phyloP scores from a whole-genome alignment of 805 yeast species.

The Nakazawaea ambrosiae region DNA sequence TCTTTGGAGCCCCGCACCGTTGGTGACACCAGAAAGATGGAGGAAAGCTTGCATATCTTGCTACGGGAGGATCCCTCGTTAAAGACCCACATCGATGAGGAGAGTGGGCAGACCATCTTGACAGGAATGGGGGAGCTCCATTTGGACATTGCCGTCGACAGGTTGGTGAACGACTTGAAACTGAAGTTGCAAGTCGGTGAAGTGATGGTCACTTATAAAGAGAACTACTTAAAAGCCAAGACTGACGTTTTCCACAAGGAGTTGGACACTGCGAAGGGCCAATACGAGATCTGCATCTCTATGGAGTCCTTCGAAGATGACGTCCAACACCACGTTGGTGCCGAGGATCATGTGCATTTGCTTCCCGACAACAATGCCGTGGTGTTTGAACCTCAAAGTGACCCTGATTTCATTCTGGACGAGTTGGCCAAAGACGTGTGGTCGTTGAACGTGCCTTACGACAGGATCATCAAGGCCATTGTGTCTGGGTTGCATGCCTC shows the following conservation, averaged over 20 bases:
- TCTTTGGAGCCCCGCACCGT: slow-evolving; percentile 77
- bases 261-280: slow-evolving; percentile 11
- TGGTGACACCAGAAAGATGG: slow-evolving; percentile 73
- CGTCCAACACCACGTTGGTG: slow-evolving; percentile 21
- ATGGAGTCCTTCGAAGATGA: slow-evolving; percentile 27
- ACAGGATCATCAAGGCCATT: slow-evolving; percentile 45
- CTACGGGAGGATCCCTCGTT: slow-evolving; percentile 91
- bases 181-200: slow-evolving; percentile 77
- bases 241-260: slow-evolving; percentile 14
- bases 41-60: slow-evolving; percentile 56
- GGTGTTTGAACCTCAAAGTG: slow-evolving; percentile 25
- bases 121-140: slow-evolving; percentile 98
- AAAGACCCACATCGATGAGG: slow-evolving; percentile 65
- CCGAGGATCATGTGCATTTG: slow-evolving; percentile 32
- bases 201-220: slow-evolving; percentile 87
- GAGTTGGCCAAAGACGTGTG: slow-evolving; percentile 26
- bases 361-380: slow-evolving; percentile 40
- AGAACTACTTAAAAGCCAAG: slow-evolving; percentile 33
- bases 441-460: slow-evolving; percentile 40
- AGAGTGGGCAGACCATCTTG: slow-evolving; percentile 78
- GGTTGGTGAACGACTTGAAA: slow-evolving; percentile 73
- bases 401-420: slow-evolving; percentile 19
- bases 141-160: slow-evolving; percentile 77
- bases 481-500: slow-evolving; percentile 55
- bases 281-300: slow-evolving; percentile 18